These are phyloP conservation scores for Cladophialophora chaetospira DNA, from an alignment of 2,329 filamentous ascomycete genomes.

Conservation along the genomic window DNA sequence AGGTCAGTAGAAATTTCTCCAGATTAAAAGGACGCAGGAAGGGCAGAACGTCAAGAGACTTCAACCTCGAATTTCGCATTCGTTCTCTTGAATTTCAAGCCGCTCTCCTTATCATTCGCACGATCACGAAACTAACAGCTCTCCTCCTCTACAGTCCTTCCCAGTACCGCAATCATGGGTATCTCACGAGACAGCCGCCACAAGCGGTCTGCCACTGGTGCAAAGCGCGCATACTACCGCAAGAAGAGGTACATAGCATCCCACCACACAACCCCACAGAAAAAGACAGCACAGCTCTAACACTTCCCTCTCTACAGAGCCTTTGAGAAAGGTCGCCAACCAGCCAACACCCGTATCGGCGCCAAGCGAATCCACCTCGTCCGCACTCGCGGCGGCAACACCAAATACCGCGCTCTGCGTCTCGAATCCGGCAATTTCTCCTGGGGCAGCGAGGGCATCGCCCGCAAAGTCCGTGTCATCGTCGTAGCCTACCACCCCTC, in stretches of 20 bases:
- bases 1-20: slow-evolving; percentile 24
- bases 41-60: background rate
- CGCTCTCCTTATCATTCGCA: background rate
- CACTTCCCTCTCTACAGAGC: slow-evolving; percentile 71
- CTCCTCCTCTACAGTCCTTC: slow-evolving; percentile 40
- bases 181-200: slow-evolving; percentile 99
- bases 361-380: slow-evolving; percentile 94
- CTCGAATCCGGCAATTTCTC: slow-evolving; percentile 99
- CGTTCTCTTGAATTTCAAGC: background rate
- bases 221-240: slow-evolving; percentile 92
- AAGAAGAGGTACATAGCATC: slow-evolving; percentile 55
- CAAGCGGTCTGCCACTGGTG: slow-evolving; percentile 99
- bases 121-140: slow-evolving; percentile 8
- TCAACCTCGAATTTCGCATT: background rate
- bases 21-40: background rate
- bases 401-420: slow-evolving; percentile 98
- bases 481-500: slow-evolving; percentile 98
- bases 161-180: slow-evolving; percentile 87
- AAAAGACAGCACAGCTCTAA: slow-evolving; percentile 8
- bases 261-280: background rate
- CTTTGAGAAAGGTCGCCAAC: slow-evolving; percentile 99
- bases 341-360: slow-evolving; percentile 99
- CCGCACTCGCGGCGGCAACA: slow-evolving; percentile 97
- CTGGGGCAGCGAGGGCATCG: slow-evolving; percentile 96
- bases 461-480: slow-evolving; percentile 99